These are phyloP conservation scores for Claviceps pazoutovae DNA, from an alignment of 2,329 filamentous ascomycete genomes.

Conservation along the genomic window DNA sequence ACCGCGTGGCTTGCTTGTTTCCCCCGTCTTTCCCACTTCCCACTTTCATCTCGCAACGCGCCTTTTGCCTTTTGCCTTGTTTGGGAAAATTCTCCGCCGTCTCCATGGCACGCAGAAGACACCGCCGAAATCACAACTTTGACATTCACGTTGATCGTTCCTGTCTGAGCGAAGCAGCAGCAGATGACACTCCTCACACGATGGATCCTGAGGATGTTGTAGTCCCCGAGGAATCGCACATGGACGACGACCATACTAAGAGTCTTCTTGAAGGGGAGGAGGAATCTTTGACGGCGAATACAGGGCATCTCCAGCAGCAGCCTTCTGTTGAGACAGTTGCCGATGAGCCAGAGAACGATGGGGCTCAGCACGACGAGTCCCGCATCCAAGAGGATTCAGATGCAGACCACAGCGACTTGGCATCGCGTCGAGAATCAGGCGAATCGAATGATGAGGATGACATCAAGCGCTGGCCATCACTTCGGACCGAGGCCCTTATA, in stretches of 20 bases:
- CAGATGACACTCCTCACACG: slow-evolving; percentile 3
- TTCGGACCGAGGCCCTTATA: slow-evolving; percentile 37
- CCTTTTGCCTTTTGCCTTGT: not conserved
- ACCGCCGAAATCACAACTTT: slow-evolving; percentile 26
- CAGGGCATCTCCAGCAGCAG: not conserved
- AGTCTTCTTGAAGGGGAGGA: not conserved
- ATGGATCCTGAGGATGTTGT: slow-evolving; percentile 5
- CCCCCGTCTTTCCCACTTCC: not conserved
- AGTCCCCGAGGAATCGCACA: not conserved
- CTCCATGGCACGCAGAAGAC: slow-evolving; percentile 14
- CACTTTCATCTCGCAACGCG: not conserved
- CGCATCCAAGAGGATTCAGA: not conserved
- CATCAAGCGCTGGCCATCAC: slow-evolving; percentile 24
- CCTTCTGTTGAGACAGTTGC: slow-evolving; percentile 1
- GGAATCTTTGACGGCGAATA: not conserved
- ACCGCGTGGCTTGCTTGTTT: not conserved
- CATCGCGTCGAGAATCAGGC: slow-evolving; percentile 10
- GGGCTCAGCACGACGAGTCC: not conserved
- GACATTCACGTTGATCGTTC: slow-evolving; percentile 34
- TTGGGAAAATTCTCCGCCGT: not conserved
- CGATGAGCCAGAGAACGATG: slow-evolving; percentile 2
- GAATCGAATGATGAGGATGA: slow-evolving; percentile 8
- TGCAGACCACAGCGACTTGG: not conserved
- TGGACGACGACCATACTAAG: not conserved
- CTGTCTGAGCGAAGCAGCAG: slow-evolving; percentile 21